Evolutionary conservation across 139 green algal genomes (phyloP), one percentile per base, ranked within the genome.

Genomic region (Haematococcus lacustris): DNA sequence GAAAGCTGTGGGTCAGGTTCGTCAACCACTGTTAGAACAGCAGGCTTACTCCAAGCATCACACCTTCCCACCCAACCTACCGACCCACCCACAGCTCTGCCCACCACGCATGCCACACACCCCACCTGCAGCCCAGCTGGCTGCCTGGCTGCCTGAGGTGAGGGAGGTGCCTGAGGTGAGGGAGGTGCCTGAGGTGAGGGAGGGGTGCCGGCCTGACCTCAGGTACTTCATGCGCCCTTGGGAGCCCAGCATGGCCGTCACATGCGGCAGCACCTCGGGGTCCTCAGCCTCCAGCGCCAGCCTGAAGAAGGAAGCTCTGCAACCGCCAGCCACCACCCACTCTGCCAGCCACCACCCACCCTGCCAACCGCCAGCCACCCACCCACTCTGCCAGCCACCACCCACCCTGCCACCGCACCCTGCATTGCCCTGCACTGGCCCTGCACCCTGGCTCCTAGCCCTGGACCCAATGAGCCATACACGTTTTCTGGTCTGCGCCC

Each of bases 241-340:
- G n/a, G 78, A 80, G 30, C 64, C 78, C 1, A 96, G 73, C 57
- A 96, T 83, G 6, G 75, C 75, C 9, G 82, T 40, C 7, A 75
- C 75, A 17, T 69, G 37, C 0, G 75, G 62, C 47, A 93, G 71
- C 13, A 86, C 79, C 1, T 74, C 62, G 0, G 69, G 63, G 68
- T 96, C 88, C 33, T 87, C 82, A 66, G 87, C 83, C 64, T 51
- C 28, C 39, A 96, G 83, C 59, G 84, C 86, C 38, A 96, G 78
- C 77, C 82, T 73, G 65, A 75, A 82, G 30, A 76, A 80, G 0
- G 71, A 50, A 53, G 38, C 61, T 25, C 76, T 81, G 66, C 1
- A 62, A n/a, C n/a, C n/a, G n/a, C n/a, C 4, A 64, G 33, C 53
- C 53, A 9, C 4, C 53, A 38, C 64, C 71, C 70, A 66, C 76